These are phyloP conservation scores for Aschersonia sp. DNA, from an alignment of 2,329 filamentous ascomycete genomes.

Conservation along the genomic window DNA sequence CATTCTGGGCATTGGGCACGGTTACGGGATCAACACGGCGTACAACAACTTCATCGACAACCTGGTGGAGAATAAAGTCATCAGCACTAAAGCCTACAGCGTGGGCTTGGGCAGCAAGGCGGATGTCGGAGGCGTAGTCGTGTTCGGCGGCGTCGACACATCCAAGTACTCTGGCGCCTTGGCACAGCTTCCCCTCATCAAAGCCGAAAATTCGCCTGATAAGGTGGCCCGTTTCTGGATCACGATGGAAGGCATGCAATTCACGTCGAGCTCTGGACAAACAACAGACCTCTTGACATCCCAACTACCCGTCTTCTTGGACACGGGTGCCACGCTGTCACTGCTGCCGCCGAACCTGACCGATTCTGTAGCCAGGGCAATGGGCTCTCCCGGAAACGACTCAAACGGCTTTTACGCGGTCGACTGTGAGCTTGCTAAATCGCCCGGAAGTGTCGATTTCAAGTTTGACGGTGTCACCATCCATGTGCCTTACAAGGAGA, in stretches of 20 bases:
- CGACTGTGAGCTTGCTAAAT: slow-evolving; percentile 25
- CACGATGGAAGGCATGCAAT: slow-evolving; percentile 26
- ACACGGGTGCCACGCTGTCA: slow-evolving; percentile 56
- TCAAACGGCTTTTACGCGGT: slow-evolving; percentile 29
- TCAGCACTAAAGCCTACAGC: slow-evolving; percentile 47
- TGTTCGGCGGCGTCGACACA: slow-evolving; percentile 55
- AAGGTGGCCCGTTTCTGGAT: slow-evolving; percentile 38
- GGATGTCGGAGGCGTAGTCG: slow-evolving; percentile 44
- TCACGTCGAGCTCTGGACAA: slow-evolving; percentile 20
- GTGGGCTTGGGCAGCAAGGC: slow-evolving; percentile 49
- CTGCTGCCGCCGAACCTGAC: slow-evolving; percentile 47
- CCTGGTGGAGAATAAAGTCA: slow-evolving; percentile 34
- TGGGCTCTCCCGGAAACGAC: slow-evolving; percentile 26
- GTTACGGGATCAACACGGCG: slow-evolving; percentile 26
- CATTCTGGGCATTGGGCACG: slow-evolving; percentile 66
- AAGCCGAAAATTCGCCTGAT: slow-evolving; percentile 39
- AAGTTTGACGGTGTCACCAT: slow-evolving; percentile 32
- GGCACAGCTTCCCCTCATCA: slow-evolving; percentile 46
- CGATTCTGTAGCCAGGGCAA: slow-evolving; percentile 30
- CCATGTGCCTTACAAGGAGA: slow-evolving; percentile 32
- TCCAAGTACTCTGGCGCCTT: slow-evolving; percentile 48
- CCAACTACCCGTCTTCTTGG: slow-evolving; percentile 45
- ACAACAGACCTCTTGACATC: slow-evolving; percentile 18
- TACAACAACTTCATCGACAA: slow-evolving; percentile 40
- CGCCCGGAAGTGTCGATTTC: slow-evolving; percentile 32